Base-by-base conservation (phyloP, 441 rosid genomes). In the Adansonia madagascariensis region DNA sequence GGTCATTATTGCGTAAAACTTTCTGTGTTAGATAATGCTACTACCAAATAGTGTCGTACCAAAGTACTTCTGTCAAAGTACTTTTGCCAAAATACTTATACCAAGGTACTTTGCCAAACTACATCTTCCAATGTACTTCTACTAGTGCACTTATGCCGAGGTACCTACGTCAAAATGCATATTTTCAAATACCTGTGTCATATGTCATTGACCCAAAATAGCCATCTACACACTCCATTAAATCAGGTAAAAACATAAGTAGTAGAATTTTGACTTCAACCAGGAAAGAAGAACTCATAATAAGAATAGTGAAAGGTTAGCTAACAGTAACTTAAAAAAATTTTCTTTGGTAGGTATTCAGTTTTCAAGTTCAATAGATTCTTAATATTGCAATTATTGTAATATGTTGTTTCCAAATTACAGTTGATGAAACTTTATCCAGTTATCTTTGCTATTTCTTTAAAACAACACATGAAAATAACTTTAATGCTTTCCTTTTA, bases 391-490 rank as follows among this genome's bases (percentile, higher is more conserved):
- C 52, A 18, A 57, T 1, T 6, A 43, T 20, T 20, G 53, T 20
- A 7, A 43, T 7, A 1, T 43, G 50, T 15, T 65, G 50, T 57
- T 57, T 18, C 27, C 27, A 65, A 65, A 6, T 18, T 24, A 41
- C 53, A 22, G 11, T 39, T 15, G 27, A 27, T 27, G 74, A 14
- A 31, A 71, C 47, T 27, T 52, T 27, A 24, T 71, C 44, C 46
- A 6, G 49, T 47, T 67, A 67, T 44, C 71, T 8, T 56, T 50
- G 11, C 39, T 20, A 11, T 6, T 43, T 73, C 53, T 73, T 57
- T 4, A 56, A 50, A 73, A 56, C 7, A 55, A 46, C 75, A 73
- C 76, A 66, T 73, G 76, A 31, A 31, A 73, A 59, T 15, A 20
- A 73, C 66, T 57, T 73, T 41, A 43, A 31, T 59, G 55, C 17